Evolutionary conservation across 2,329 filamentous ascomycete genomes (phyloP).

Genomic region (Teratosphaeriaceae sp.): DNA sequence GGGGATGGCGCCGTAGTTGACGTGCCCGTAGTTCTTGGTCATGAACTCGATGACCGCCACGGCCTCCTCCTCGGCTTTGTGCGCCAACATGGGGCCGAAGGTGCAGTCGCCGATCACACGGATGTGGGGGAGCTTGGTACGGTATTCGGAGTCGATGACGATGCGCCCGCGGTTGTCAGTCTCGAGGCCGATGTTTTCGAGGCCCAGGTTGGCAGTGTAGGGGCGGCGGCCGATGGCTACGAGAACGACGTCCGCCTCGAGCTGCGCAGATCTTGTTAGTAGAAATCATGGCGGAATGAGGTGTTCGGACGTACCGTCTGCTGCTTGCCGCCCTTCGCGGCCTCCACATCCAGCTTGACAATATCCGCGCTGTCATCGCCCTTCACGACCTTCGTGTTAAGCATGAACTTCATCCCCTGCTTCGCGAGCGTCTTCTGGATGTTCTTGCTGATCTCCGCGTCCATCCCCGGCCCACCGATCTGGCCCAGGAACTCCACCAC

Average conservation of each 20-base stretch:
- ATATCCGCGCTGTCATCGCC: constrained; percentile 74
- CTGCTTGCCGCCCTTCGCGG: constrained; percentile 92
- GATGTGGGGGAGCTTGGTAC: constrained; percentile 95
- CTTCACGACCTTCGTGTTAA: constrained; percentile 86
- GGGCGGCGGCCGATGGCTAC: constrained; percentile 94
- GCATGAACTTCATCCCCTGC: constrained; percentile 98
- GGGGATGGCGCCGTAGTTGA: constrained; percentile 97
- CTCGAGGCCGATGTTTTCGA: constrained; percentile 91
- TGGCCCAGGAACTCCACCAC: constrained; percentile 95
- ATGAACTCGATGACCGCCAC: constrained; percentile 95
- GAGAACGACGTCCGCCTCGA: constrained; percentile 91
- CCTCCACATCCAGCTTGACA: constrained; percentile 78
- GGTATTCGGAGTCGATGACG: constrained; percentile 97
- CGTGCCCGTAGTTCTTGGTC: constrained; percentile 94
- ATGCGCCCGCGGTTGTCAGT: constrained; percentile 89
- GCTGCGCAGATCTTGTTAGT: constrained; percentile 41
- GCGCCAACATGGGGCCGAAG: constrained; percentile 91
- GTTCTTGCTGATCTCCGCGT: constrained; percentile 83
- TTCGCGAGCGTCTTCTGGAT: constrained; percentile 89
- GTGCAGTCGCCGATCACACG: constrained; percentile 94
- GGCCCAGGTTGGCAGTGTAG: constrained; percentile 83
- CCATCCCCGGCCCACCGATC: constrained; percentile 98
- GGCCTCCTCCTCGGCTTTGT: constrained; percentile 98
- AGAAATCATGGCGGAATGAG: constrained; percentile 1
- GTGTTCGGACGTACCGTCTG: constrained; percentile 61